These are phyloP conservation scores for Septoria petroselini DNA, from an alignment of 2,329 filamentous ascomycete species.

Conservation along the genomic window DNA sequence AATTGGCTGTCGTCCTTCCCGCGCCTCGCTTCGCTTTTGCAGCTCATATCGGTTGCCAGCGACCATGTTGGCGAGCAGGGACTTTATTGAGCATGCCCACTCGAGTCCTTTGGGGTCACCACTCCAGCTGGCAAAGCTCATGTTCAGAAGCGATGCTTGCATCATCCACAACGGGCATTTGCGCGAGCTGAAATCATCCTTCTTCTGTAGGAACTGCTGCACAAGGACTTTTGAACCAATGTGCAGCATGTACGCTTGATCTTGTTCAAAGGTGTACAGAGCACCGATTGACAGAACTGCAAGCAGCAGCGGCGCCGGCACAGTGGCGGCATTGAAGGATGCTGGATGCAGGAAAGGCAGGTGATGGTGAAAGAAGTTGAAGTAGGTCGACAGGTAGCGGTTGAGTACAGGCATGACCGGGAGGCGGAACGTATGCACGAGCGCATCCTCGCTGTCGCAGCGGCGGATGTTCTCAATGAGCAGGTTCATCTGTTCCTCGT, in stretches of 20 bases:
- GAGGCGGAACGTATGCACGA: slow-evolving; percentile 85
- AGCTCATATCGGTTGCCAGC: slow-evolving; percentile 94
- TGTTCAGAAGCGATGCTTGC: slow-evolving; percentile 94
- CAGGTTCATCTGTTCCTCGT: slow-evolving; percentile 78
- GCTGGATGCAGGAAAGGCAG: slow-evolving; percentile 91
- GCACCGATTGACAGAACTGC: slow-evolving; percentile 93
- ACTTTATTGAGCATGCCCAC: slow-evolving; percentile 99
- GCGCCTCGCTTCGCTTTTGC: slow-evolving; percentile 86
- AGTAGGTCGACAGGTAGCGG: slow-evolving; percentile 91
- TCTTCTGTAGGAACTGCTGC: slow-evolving; percentile 95
- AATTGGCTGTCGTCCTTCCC: slow-evolving; percentile 69
- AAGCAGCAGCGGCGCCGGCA: slow-evolving; percentile 78
- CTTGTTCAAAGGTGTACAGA: slow-evolving; percentile 93
- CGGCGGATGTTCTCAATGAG: slow-evolving; percentile 83
- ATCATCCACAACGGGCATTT: slow-evolving; percentile 98
- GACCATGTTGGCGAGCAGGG: slow-evolving; percentile 96
- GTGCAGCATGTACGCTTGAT: slow-evolving; percentile 94
- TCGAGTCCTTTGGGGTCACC: slow-evolving; percentile 95
- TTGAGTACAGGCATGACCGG: slow-evolving; percentile 79
- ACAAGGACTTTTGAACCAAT: slow-evolving; percentile 97
- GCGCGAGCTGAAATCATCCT: slow-evolving; percentile 96
- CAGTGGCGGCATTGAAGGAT: slow-evolving; percentile 77
- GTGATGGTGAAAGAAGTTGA: slow-evolving; percentile 94
- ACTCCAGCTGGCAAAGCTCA: slow-evolving; percentile 99
- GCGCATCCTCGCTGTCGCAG: slow-evolving; percentile 74